Percentiles rank a stretch among this genome's conserved stretches.
phyloP scores from a whole-genome alignment of 371 early-diverging fungal genomes.

The Actinomortierella wolfii region DNA sequence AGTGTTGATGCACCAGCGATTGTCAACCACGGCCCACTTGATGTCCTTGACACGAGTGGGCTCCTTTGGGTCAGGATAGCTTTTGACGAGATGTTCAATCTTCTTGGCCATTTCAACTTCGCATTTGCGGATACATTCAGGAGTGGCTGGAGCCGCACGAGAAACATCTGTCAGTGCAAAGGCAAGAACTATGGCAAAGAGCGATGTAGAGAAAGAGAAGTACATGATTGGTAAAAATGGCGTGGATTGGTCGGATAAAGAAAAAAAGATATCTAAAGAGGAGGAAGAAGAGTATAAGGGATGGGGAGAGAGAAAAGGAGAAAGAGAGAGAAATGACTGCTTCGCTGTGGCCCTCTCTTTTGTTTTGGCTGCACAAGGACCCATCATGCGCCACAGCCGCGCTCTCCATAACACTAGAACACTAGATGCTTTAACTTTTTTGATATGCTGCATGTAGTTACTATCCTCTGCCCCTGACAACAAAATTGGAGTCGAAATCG shows the following conservation, averaged over 20 bases:
- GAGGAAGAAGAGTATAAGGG: background rate
- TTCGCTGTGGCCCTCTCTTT: background rate
- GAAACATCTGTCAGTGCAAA: slow-evolving; percentile 4
- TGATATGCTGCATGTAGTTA: no score
- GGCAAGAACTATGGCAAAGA: slow-evolving; percentile 4
- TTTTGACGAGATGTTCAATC: slow-evolving; percentile 4
- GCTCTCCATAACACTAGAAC: no score
- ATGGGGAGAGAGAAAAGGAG: background rate
- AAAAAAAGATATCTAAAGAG: background rate
- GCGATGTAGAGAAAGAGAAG: background rate
- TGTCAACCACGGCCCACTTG: slow-evolving; percentile 20
- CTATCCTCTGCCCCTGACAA: no score
- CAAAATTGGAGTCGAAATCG: no score
- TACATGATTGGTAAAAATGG: background rate
- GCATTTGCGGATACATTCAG: slow-evolving; percentile 8
- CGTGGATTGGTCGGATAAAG: no score
- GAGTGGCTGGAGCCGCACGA: background rate
- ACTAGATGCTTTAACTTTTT: no score
- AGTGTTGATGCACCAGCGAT: slow-evolving; percentile 4
- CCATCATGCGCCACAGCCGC: no score
- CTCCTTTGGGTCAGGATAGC: slow-evolving; percentile 7
- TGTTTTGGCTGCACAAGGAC: no score
- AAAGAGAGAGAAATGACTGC: background rate
- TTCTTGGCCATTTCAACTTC: slow-evolving; percentile 1
- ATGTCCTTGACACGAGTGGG: background rate